Evolutionary conservation across 163 green algal species (phyloP), one percentile per base, ranked within the genome.

Genomic region (Coccomyxa subellipsoidea): DNA sequence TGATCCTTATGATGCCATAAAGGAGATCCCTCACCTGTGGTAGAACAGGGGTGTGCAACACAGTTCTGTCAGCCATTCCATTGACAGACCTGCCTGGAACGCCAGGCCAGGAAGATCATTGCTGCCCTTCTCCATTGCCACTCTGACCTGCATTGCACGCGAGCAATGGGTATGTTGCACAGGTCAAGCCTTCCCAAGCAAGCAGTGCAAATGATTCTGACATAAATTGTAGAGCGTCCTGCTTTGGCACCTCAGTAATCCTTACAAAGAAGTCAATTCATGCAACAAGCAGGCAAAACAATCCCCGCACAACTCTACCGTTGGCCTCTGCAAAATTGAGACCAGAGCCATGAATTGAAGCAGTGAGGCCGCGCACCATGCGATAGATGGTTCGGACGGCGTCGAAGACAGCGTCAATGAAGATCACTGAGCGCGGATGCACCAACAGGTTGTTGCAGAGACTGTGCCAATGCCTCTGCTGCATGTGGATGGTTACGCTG

Each of bases 331-430:
- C n/a, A n/a, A n/a, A n/a, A n/a, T n/a, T n/a, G n/a, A n/a, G n/a
- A n/a, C n/a, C n/a, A n/a, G n/a, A n/a, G n/a, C n/a, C n/a, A n/a
- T n/a, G n/a, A n/a, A n/a, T n/a, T n/a, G n/a, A n/a, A n/a, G 47
- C 47, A 59, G 23, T 5, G 23, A 27, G 47, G 47, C 47, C 6
- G 31, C 70, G 31, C 70, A 40, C 70, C 70, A 77, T 77, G 8
- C 32, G 18, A 40, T 77, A 77, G 70, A 77, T 27, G n/a, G 70
- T 77, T 12, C 39, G 29, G 35, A 29, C 38, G 47, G 38, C 76
- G 76, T 90, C 86, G 76, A 90, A 90, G 21, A 80, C 71, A 0
- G 78, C 84, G 40, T 90, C 86, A 39, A 90, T 71, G 32, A 90
- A 69, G 27, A 79, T 35, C 3, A 47, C 38, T 4, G 84, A 82